These are phyloP conservation scores for Ogataea pini DNA, from an alignment of 805 yeast genomes.

Conservation along the genomic window DNA sequence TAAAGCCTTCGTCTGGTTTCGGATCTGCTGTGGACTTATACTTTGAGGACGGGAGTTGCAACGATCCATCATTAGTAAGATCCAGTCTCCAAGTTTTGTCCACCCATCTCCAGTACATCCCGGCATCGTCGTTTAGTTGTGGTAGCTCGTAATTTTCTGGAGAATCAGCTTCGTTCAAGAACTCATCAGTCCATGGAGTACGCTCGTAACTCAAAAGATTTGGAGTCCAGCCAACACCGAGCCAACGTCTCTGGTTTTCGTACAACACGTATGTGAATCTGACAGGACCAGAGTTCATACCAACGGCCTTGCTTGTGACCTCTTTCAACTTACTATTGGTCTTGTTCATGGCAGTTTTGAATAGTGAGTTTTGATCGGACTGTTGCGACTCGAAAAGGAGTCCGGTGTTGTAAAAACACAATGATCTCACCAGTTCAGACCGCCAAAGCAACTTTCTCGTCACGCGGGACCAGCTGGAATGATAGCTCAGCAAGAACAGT, in stretches of 20 bases:
- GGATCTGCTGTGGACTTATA: constrained; percentile 69
- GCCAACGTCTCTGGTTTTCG: constrained; percentile 96
- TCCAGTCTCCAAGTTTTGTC: constrained; percentile 92
- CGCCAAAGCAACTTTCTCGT: constrained; percentile 86
- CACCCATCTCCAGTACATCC: constrained; percentile 92
- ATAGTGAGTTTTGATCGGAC: constrained; percentile 39
- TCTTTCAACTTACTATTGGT: constrained; percentile 42
- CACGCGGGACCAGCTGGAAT: constrained; percentile 81
- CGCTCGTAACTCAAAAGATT: constrained; percentile 90
- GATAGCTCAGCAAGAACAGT: constrained; percentile 70
- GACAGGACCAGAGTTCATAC: constrained; percentile 44
- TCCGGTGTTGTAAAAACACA: constrained; percentile 84
- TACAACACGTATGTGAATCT: constrained; percentile 88
- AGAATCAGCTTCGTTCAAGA: constrained; percentile 78
- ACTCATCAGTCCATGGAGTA: constrained; percentile 97
- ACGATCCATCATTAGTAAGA: constrained; percentile 82
- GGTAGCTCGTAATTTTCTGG: constrained; percentile 82
- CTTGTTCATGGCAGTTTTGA: constrained; percentile 57
- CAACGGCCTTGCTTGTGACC: constrained; percentile 20
- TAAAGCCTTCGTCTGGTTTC: constrained; percentile 76
- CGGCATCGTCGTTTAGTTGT: constrained; percentile 61
- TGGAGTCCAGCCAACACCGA: constrained; percentile 97
- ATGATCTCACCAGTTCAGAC: constrained; percentile 64
- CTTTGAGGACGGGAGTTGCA: constrained; percentile 65
- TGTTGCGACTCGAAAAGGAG: constrained; percentile 58